Conservation (phyloP, 78 protist species). For the Dictyostelium firmibasis region DNA sequence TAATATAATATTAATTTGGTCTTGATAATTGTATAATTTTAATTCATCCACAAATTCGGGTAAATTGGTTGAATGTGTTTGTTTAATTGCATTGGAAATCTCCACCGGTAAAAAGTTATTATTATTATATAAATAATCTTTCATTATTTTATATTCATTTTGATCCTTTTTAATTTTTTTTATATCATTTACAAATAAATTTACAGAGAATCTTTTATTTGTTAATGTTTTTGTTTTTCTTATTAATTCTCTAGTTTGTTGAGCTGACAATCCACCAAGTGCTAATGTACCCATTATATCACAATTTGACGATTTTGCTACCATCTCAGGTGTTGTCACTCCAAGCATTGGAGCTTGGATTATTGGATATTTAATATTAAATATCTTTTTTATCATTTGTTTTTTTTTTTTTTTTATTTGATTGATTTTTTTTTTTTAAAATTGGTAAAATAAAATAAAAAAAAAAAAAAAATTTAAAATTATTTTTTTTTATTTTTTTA, state of each 20-base stretch:
- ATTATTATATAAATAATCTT: background rate
- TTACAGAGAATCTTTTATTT: conserved; percentile 16
- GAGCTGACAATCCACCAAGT: background rate
- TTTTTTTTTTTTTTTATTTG: background rate
- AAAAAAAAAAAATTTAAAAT: background rate
- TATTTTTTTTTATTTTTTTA: no score
- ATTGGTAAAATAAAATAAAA: background rate
- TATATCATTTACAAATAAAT: conserved; percentile 13
- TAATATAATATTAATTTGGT: background rate
- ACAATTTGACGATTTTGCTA: background rate
- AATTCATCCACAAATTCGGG: background rate
- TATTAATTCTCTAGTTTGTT: background rate
- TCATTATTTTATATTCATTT: background rate
- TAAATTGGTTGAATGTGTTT: background rate
- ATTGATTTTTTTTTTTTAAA: background rate
- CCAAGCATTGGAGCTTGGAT: conserved; percentile 69
- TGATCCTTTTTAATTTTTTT: background rate
- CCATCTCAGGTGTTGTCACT: conserved; percentile 38
- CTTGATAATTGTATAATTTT: background rate
- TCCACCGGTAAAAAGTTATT: background rate
- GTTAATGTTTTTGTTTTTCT: background rate
- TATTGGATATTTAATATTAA: conserved; percentile 52
- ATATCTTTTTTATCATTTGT: background rate
- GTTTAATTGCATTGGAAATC: background rate
- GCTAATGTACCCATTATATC: conserved; percentile 16